Evolutionary conservation across 1,284 basidiomycete genomes (phyloP), one percentile per base, ranked within the genome.

Genomic region (Malassezia yamatoensis): DNA sequence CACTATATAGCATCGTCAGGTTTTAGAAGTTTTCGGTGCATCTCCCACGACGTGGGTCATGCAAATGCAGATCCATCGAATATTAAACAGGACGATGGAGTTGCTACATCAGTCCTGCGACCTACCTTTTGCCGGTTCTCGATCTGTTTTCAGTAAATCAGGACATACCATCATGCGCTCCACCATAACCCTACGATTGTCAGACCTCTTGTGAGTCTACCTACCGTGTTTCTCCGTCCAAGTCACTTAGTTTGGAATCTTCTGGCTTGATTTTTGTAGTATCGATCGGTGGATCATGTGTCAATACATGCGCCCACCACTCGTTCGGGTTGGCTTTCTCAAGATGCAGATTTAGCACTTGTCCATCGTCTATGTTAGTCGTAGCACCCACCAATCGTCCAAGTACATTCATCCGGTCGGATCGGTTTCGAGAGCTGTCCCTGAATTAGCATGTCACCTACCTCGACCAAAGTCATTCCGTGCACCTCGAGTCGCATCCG

Each of bases 161-260:
- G n/a, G 3, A 72, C 85, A 66, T 77, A 90, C 91, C 93, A 99
- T 98, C 94, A 99, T 99, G 79, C 98, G 98, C 78, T 99, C 94
- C 0, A 99, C 94, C 88, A 98, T 89, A 0, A 88, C 89, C 65
- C 93, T 87, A 45, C 33, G n/a, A n/a, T 24, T 9, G 20, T 15
- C 16, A 18, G 8, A 12, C 16, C 18, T 3, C 13, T 29, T 29
- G 4, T 29, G 24, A 29, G 7, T 29, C 24, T 29, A 59, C 76
- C 43, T 67, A 85, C 87, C 87, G 83, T 2, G 89, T 90, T 74
- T 91, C 89, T 18, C 85, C 86, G 68, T 98, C 94, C 33, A 99
- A 81, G 68, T 99, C 94, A 69, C 89, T 88, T 52, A 99, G 80
- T 74, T 94, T 94, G 68, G 90, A 91, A 75, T 94, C 93, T 68